Base-by-base conservation (phyloP, 2,329 filamentous ascomycete genomes). In the Alternaria metachromatica region DNA sequence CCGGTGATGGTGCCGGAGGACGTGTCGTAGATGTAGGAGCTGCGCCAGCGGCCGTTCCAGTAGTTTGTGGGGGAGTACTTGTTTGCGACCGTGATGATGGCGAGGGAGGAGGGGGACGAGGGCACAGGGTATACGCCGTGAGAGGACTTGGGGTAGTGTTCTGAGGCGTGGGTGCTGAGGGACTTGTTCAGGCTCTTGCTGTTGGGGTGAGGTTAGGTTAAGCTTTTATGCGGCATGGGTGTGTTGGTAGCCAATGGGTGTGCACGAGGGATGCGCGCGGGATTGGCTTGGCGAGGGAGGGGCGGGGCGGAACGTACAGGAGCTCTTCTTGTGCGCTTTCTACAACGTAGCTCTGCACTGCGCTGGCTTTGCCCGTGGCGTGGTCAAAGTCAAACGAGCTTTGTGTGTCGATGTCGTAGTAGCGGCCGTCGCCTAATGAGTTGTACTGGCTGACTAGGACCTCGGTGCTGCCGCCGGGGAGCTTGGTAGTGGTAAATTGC, bases 11-110 rank as follows among this genome's bases (percentile, higher is more conserved):
- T 85, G 68, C 86, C 85, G 4, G 87, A 85, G 2, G 87, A 87
- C 1, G 94, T 89, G 66, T 90, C 87, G 80, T 92, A 91, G 73
- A 91, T 87, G 84, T 98, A 98, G 57, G 91, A 86, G 51, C 93
- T 94, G 75, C 96, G 92, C 93, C 96, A 99, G 67, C 96, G 93
- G 66, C 96, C 96, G 82, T 97, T 98, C 93, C 96, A 98, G 86
- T 94, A 99, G 86, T 99, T 99, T 80, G 94, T 93, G 8, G 96
- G 96, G 75, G 92, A 97, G 85, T 98, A 98, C 82, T 97, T 97
- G 85, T 96, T 97, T 60, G 94, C 92, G 53, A 97, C 94, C 55
- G 97, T 89, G 58, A 97, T 82, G 68, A 97, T 85, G 51, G 94
- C 93, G 64, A 98, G 82, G 72, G 90, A 89, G 26, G 88, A 87